Conservation (phyloP, 257 asterid species). For the Apocynum venetum region DNA sequence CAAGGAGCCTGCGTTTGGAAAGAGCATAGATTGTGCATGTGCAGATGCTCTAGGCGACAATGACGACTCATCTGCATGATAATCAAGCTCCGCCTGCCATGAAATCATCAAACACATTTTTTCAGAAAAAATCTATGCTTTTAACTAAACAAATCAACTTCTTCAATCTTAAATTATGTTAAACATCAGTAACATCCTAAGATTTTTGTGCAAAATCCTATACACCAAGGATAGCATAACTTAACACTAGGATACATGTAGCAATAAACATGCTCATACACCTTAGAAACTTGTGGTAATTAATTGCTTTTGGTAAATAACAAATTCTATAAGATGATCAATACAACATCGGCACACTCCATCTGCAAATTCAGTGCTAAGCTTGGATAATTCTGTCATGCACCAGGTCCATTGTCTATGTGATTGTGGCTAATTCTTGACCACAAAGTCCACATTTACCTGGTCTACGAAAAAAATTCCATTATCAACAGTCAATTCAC, state of each 20-base stretch:
- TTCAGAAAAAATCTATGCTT: not conserved
- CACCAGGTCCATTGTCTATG: not conserved
- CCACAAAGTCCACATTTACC: not conserved
- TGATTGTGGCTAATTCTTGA: not conserved
- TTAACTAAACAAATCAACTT: not conserved
- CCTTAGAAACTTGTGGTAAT: not conserved
- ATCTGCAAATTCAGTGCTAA: not conserved
- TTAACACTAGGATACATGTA: not conserved
- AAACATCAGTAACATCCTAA: not conserved
- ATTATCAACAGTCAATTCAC: not conserved
- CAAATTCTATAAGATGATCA: not conserved
- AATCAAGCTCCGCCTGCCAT: constrained; percentile 38
- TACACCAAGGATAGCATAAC: not conserved
- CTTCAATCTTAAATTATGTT: not conserved
- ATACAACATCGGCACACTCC: not conserved
- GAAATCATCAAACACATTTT: not conserved
- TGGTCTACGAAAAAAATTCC: not conserved
- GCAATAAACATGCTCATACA: not conserved
- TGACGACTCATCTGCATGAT: constrained; percentile 39
- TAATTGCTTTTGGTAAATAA: not conserved
- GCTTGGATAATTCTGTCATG: not conserved
- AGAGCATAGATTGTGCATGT: constrained; percentile 29
- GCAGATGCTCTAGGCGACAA: constrained; percentile 37
- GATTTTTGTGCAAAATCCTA: not conserved
- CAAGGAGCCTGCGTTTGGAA: constrained; percentile 26